Evolutionary conservation across 352 stramenopile genomes (phyloP).

Genomic region (Phytophthora capsici): DNA sequence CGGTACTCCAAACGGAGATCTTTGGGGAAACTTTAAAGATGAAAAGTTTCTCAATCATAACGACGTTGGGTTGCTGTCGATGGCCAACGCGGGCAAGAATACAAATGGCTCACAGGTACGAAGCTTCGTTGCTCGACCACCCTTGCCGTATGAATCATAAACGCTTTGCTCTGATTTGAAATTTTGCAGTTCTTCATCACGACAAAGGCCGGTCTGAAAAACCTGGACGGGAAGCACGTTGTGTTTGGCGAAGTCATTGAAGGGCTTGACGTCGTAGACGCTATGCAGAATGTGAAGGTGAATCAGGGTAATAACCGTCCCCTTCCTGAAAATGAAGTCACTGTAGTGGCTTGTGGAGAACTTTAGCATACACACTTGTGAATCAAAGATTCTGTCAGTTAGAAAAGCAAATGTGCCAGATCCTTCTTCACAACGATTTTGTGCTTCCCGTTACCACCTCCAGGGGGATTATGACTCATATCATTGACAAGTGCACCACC

Average conservation of each 20-base stretch:
- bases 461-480: background rate
- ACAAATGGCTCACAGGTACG: conserved; percentile 76
- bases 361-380: conserved; percentile 28
- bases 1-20: conserved; percentile 58
- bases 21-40: conserved; percentile 88
- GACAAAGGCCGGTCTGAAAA: conserved; percentile 63
- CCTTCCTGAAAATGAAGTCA: conserved; percentile 61
- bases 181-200: conserved; percentile 79
- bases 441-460: conserved; percentile 50
- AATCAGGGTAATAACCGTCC: conserved; percentile 55
- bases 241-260: conserved; percentile 96
- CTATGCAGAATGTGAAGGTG: conserved; percentile 72
- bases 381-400: conserved; percentile 17
- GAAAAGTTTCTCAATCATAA: conserved; percentile 79
- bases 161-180: conserved; percentile 1
- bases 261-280: conserved; percentile 72
- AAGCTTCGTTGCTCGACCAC: background rate
- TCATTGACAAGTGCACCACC: conserved; percentile 42
- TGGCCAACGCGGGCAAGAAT: conserved; percentile 83
- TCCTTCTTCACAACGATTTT: conserved; percentile 69
- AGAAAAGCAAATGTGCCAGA: conserved; percentile 72
- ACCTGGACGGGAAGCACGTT: conserved; percentile 95
- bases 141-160: background rate
- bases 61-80: conserved; percentile 80
- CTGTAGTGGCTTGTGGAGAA: conserved; percentile 72